Conservation (phyloP, 331 rosid species). For the Pyrus hybrid region DNA sequence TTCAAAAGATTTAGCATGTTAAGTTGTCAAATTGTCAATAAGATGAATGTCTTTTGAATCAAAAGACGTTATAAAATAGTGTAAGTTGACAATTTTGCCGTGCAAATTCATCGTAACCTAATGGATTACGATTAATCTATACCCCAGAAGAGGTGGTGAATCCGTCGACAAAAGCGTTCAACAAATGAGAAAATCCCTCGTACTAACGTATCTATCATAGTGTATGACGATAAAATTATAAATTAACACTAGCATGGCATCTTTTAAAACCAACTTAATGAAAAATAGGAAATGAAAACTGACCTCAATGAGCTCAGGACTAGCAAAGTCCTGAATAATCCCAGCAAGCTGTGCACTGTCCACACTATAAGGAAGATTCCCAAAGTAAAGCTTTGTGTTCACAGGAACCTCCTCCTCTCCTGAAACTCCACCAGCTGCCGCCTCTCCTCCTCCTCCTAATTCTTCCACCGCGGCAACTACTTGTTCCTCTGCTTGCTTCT, state of each 20-base stretch:
- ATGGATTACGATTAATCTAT: no score
- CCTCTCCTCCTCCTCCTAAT: background rate
- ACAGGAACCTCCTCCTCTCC: constrained; percentile 17
- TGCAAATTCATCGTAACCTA: no score
- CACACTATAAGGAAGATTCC: constrained; percentile 87
- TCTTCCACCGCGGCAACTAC: background rate
- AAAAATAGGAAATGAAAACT: background rate
- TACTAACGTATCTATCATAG: no score
- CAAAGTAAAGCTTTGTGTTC: constrained; percentile 85
- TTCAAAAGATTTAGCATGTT: no score
- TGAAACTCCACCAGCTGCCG: background rate
- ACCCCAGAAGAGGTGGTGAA: no score
- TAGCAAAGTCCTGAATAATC: constrained; percentile 57
- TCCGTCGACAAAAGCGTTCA: no score
- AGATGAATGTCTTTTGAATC: background rate
- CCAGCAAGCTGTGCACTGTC: constrained; percentile 96
- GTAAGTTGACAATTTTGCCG: background rate
- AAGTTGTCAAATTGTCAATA: background rate
- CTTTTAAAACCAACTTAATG: background rate
- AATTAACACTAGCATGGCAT: background rate
- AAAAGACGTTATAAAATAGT: background rate
- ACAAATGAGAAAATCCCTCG: no score
- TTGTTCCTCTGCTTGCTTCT: background rate
- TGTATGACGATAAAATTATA: no score
- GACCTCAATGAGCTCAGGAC: constrained; percentile 92